Evolutionary conservation across 2,329 filamentous ascomycete species (phyloP), one percentile per base, ranked within the genome.

Genomic region (Sarocladium oryzae): DNA sequence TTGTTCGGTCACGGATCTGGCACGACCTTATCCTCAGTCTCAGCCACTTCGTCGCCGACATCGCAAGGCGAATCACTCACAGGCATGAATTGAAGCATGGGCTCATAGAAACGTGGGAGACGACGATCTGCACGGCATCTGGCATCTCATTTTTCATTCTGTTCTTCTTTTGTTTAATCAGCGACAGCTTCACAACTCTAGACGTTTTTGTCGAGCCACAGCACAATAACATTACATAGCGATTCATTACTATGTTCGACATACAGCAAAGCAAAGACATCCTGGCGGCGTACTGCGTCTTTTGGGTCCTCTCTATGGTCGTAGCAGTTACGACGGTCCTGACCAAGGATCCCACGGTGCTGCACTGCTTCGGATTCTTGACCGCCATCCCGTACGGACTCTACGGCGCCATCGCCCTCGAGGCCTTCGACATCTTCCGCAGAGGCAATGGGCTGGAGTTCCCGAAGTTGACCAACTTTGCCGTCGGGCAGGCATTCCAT

Each of bases 331-430:
- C 23, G 4, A 10, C n/a, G n/a, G 5, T 35, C 11, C 15, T 16
- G 3, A 21, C 28, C 3, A 33, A 18, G n/a, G 30, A 33, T 35
- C 9, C 45, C 4, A 7, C 30, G n/a, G 18, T 7, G 3, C 5
- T 26, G 6, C 18, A 23, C 20, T 3, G 3, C 46, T 26, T 53
- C 33, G 41, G 49, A n/a, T 33, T 53, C 23, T 30, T 37, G n/a
- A 32, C 46, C 26, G 6, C 49, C 2, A 43, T 54, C 18, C 41
- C 54, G 6, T 54, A 48, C 20, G 54, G 37, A 37, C 49, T 56
- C 16, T 53, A 56, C 38, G 54, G 49, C n/a, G 54, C 49, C n/a
- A 35, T 51, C 35, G 36, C 53, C 2, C 45, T 56, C 30, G 16
- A 15, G 2, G 23, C 38, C 23, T 56, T 56, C 23, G 26, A 53